phyloP scores from a whole-genome alignment of 805 yeast genomes.

The Candida nitratophila region DNA sequence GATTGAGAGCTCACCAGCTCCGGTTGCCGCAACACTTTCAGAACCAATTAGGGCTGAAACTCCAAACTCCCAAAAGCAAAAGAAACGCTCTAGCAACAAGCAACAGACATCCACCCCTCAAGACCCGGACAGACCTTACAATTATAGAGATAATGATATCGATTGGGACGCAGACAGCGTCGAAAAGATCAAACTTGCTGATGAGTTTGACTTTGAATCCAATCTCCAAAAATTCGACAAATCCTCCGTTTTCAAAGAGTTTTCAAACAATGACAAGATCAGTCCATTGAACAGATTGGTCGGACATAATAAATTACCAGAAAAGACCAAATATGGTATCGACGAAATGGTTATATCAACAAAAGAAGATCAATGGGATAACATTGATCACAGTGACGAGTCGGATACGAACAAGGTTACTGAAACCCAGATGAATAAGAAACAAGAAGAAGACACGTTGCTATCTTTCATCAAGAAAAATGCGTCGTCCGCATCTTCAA shows the following conservation, averaged over 20 bases:
- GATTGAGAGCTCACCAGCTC: conserved; percentile 5
- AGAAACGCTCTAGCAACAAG: conserved; percentile 2
- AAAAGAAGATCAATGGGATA: conserved; percentile 49
- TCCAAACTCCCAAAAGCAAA: conserved; percentile 9
- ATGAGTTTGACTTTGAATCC: conserved; percentile 81
- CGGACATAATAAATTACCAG: conserved; percentile 55
- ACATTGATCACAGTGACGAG: conserved; percentile 7
- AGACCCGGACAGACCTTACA: conserved; percentile 14
- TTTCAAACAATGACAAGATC: conserved; percentile 55
- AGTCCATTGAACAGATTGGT: conserved; percentile 61
- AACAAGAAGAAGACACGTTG: not conserved
- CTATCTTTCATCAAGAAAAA: not conserved
- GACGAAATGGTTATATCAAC: conserved; percentile 68
- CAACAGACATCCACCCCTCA: conserved; percentile 2
- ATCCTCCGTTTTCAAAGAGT: conserved; percentile 67
- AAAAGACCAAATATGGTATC: conserved; percentile 51
- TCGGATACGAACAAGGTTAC: too few relatives aligned
- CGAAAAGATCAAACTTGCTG: conserved; percentile 36
- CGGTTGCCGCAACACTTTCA: too few relatives aligned
- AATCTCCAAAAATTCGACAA: conserved; percentile 81
- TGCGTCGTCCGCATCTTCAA: not conserved
- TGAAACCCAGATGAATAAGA: not conserved
- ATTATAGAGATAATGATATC: conserved; percentile 22
- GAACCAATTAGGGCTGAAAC: conserved; percentile 1
- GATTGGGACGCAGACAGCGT: conserved; percentile 47